These are phyloP conservation scores for Amesomyces nigricolor DNA, from an alignment of 2,329 filamentous ascomycete genomes.

Conservation along the genomic window DNA sequence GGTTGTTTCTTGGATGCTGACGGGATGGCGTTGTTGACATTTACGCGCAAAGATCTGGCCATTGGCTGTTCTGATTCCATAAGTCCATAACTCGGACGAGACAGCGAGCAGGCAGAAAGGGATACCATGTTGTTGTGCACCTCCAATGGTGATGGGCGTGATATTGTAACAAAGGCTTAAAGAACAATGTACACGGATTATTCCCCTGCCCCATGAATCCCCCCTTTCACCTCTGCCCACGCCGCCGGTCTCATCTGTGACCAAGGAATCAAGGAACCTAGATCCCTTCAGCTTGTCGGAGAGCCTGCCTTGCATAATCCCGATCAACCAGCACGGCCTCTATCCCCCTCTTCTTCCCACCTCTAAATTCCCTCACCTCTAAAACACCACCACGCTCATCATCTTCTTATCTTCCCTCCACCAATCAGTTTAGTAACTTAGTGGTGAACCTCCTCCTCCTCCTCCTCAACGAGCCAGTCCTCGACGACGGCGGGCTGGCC, in stretches of 20 bases:
- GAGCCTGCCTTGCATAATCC: background rate
- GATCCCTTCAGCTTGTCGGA: background rate
- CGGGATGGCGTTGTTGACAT: too few relatives aligned
- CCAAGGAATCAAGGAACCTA: background rate
- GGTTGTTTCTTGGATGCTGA: too few relatives aligned
- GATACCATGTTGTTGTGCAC: background rate
- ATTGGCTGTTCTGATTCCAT: too few relatives aligned
- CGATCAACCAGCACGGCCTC: too few relatives aligned
- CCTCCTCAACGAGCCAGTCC: slow-evolving; percentile 81
- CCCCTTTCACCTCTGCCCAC: slow-evolving; percentile 4
- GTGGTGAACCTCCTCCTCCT: slow-evolving; percentile 47
- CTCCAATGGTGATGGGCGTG: slow-evolving; percentile 11
- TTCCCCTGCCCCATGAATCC: slow-evolving; percentile 22
- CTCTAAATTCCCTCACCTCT: background rate
- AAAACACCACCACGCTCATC: background rate
- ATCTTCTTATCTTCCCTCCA: background rate
- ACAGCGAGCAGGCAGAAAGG: too few relatives aligned
- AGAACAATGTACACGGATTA: slow-evolving; percentile 39
- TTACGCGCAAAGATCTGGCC: too few relatives aligned
- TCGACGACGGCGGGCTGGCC: slow-evolving; percentile 52
- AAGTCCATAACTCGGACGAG: too few relatives aligned
- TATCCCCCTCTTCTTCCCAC: background rate
- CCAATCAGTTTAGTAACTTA: slow-evolving; percentile 32
- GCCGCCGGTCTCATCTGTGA: background rate
- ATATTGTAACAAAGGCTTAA: slow-evolving; percentile 23